phyloP scores from a whole-genome alignment of 1,139 yeast genomes.

The Arxiozyma slooffiae region DNA sequence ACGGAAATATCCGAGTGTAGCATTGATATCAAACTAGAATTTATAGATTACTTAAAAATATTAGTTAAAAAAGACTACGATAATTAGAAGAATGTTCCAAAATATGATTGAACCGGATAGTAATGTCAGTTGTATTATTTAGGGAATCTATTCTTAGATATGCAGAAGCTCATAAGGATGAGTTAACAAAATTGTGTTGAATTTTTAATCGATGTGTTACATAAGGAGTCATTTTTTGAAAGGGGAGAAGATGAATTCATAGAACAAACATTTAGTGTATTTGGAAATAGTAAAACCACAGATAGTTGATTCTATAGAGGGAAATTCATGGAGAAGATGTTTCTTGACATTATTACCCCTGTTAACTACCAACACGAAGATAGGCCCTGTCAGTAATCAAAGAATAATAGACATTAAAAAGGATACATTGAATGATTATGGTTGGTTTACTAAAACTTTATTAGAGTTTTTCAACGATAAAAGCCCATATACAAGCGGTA shows the following conservation, averaged over 20 bases:
- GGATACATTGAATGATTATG: conserved; percentile 26
- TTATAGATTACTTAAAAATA: conserved; percentile 20
- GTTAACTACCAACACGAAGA: conserved; percentile 28
- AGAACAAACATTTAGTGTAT: conserved; percentile 25
- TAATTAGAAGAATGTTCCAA: conserved; percentile 19
- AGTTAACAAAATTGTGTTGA: conserved; percentile 29
- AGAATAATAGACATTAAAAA: conserved; percentile 30
- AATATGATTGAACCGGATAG: conserved; percentile 21
- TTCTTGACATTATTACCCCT: conserved; percentile 32
- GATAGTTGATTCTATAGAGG: conserved; percentile 22
- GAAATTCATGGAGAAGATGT: conserved; percentile 33
- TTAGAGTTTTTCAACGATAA: conserved; percentile 19
- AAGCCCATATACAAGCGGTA: conserved; percentile 27
- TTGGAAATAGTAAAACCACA: conserved; percentile 13
- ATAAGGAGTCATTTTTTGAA: conserved; percentile 7
- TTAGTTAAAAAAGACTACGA: conserved; percentile 16
- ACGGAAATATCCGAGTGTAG: background rate
- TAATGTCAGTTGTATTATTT: conserved; percentile 19
- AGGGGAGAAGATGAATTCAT: conserved; percentile 24
- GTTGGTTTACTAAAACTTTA: conserved; percentile 29
- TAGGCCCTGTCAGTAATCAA: conserved; percentile 31
- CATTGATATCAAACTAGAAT: conserved; percentile 11
- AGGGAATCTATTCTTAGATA: conserved; percentile 24
- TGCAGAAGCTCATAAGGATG: conserved; percentile 17
- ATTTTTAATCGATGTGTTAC: conserved; percentile 19